Evolutionary conservation across 805 yeast species (phyloP), one percentile per base, ranked within the genome.

Genomic region (Danielia reshetovae): DNA sequence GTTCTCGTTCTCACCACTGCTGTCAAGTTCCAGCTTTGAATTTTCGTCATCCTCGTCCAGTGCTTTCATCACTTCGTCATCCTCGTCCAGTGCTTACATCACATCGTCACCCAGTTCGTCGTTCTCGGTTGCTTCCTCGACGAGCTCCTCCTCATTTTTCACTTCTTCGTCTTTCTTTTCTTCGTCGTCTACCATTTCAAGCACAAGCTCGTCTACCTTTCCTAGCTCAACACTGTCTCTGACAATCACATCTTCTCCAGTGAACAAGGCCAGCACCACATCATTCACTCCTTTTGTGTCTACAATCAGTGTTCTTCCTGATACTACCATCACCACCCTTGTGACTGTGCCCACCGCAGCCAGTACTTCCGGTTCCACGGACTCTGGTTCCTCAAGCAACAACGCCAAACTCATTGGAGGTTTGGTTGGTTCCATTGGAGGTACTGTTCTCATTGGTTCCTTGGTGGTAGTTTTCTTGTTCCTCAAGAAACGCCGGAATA

Each of bases 371-470:
- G 35, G 40, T n/a, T 17, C 27, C 14, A 32, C 29, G 21, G 24
- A 35, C 19, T 35, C 35, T 11, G 38, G 44, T 9, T 6, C 27
- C 34, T 13, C 52, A 7, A 35, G 36, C 13, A 32, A 40, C 10
- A 63, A 60, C 40, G 53, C 66, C 24, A 64, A 59, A 40, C 49
- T 67, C 27, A 64, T 67, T 15, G 73, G 73, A 3, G 72, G 73
- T 1, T 48, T 67, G 11, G 72, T 67, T n/a, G 73, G 73, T 0
- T 63, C 70, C 2, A 59, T 67, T 16, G 73, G 72, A n/a, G 73
- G 73, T 9, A 55, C 68, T 13, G 57, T 67, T 18, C 52, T 65
- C n/a, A 58, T 67, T 28, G 70, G 68, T 0, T 50, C 54, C 3
- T 40, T 64, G 13, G 69, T 65, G 8, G 53, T 60, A 9, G 39